Evolutionary conservation across 768 basidiomycete genomes (phyloP), one percentile per base, ranked within the genome.

Genomic region (Dendrothele bispora): DNA sequence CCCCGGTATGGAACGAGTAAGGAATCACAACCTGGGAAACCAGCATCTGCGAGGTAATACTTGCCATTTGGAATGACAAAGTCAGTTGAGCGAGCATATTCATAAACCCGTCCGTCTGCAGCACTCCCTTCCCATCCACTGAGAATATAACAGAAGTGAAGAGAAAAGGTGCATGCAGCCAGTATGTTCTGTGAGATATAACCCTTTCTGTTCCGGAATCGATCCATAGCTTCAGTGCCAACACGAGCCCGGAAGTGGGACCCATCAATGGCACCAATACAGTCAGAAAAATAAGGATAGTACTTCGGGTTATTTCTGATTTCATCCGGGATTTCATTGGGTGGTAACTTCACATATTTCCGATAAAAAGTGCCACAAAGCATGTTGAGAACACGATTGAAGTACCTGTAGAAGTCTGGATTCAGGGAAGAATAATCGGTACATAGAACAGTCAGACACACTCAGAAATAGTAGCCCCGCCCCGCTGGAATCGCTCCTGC

Each of bases 391-490:
- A 65, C 53, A 2, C 48, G 32, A 37, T 53, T 46, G 42, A 66
- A 57, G 39, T 29, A 54, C 39, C 61, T 63, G 35, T n/a, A 43
- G 39, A n/a, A 20, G 21, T 14, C 20, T 48, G 41, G 15, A 30
- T 12, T 25, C 8, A 8, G 29, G 17, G 27, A 30, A 21, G 40
- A 29, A 43, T 27, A 21, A n/a, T 25, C 12, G 26, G 39, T 14
- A 22, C 40, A 35, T 27, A 52, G 51, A 14, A 32, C n/a, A 32
- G 30, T 10, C 10, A 32, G 10, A 10, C 30, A n/a, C 42, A 67
- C 70, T 63, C 61, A n/a, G 63, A 67, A 15, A 73, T 66, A 1
- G 70, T 72, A 21, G 67, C 68, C 10, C 60, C 64, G 53, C 66
- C 66, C 2, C 60, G 43, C 50, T 73, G 71, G 49, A 75, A 73